Conservation (phyloP, 306 rosid genomes). For the Trichosanthes cucumerina region DNA sequence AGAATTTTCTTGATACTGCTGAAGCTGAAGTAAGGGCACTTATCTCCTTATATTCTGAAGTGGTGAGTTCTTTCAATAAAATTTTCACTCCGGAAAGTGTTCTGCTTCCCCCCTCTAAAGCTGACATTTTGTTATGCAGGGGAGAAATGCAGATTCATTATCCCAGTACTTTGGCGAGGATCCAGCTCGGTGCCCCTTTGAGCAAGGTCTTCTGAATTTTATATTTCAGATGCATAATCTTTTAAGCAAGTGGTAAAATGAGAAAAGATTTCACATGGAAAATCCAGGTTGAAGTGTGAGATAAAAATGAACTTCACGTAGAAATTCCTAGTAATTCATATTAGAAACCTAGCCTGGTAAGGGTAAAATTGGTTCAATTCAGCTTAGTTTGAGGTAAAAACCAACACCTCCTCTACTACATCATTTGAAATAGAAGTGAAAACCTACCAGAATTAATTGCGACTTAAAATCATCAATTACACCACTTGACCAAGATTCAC, state of each 20-base stretch:
- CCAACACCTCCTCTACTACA: background rate
- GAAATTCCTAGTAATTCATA: background rate
- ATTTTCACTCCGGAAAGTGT: slow-evolving; percentile 8
- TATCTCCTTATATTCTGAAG: slow-evolving; percentile 87
- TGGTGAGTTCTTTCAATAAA: slow-evolving; percentile 45
- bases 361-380: background rate
- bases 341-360: background rate
- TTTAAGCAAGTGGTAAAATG: background rate
- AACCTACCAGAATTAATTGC: background rate
- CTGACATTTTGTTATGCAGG: slow-evolving; percentile 43
- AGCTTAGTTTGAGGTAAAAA: background rate
- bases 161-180: slow-evolving; percentile 98
- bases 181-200: slow-evolving; percentile 96
- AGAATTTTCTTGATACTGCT: slow-evolving; percentile 74
- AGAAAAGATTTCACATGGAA: background rate
- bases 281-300: background rate
- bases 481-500: background rate
- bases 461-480: background rate
- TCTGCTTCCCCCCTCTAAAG: slow-evolving; percentile 13
- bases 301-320: background rate
- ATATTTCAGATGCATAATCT: background rate
- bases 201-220: slow-evolving; percentile 60
- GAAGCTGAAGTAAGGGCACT: slow-evolving; percentile 97
- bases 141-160: slow-evolving; percentile 93
- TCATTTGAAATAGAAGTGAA: background rate